phyloP scores from a whole-genome alignment of 805 yeast species.

The Pichia occidentalis region DNA sequence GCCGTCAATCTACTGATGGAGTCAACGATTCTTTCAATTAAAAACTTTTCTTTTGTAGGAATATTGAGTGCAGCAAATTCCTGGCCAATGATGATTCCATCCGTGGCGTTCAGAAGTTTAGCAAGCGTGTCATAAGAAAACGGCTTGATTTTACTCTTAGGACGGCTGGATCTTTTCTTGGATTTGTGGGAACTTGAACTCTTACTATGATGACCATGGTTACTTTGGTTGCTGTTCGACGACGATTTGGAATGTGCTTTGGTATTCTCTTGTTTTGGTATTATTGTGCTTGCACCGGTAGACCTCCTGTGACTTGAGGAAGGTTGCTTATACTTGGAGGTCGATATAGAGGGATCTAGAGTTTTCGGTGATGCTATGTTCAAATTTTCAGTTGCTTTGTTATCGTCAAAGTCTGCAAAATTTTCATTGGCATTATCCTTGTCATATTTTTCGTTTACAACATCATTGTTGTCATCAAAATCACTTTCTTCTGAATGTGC shows the following conservation, averaged over 20 bases:
- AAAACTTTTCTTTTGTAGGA: slow-evolving; percentile 67
- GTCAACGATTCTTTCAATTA: slow-evolving; percentile 81
- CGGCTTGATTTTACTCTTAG: slow-evolving; percentile 24
- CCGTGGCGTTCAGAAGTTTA: slow-evolving; percentile 47
- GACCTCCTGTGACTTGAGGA: background rate
- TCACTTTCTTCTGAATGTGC: slow-evolving; percentile 7
- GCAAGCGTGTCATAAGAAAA: slow-evolving; percentile 40
- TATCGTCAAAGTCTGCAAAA: no score
- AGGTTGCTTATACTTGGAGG: no score
- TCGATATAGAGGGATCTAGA: no score
- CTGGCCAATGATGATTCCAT: slow-evolving; percentile 56
- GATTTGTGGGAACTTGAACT: slow-evolving; percentile 6
- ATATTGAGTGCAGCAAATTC: slow-evolving; percentile 70
- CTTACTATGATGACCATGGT: slow-evolving; percentile 1
- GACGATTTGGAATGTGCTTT: slow-evolving; percentile 2
- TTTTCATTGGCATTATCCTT: no score
- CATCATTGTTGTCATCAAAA: background rate
- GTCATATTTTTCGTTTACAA: no score
- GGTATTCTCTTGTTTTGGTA: background rate
- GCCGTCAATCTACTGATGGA: slow-evolving; percentile 79
- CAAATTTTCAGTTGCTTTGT: no score
- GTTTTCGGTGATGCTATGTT: no score
- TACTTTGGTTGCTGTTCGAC: background rate
- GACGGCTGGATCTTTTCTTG: slow-evolving; percentile 11
- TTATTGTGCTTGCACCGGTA: slow-evolving; percentile 1